phyloP scores from a whole-genome alignment of 257 asterid genomes.

The Ocimum tenuiflorum region DNA sequence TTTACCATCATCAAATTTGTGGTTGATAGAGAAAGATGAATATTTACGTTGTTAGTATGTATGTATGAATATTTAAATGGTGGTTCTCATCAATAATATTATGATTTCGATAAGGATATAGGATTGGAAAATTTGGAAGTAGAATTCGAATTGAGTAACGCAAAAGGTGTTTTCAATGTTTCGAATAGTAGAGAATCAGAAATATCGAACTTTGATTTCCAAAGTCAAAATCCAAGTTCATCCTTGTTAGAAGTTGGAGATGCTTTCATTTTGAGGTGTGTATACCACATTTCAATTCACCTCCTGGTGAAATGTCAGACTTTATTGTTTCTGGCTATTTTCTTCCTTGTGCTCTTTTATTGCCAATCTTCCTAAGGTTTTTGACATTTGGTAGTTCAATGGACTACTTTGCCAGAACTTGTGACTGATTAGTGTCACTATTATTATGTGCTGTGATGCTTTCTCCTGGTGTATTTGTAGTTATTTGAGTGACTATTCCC shows the following conservation, averaged over 20 bases:
- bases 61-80: too few species aligned
- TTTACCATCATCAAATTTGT: too few species aligned
- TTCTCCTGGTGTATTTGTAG: neutral
- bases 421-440: neutral
- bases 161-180: too few species aligned
- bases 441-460: neutral
- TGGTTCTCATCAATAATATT: too few species aligned
- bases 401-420: neutral
- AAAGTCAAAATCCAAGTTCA: neutral
- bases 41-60: too few species aligned
- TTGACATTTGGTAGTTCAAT: neutral
- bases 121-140: too few species aligned
- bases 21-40: too few species aligned
- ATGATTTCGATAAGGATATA: too few species aligned
- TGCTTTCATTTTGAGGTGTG: neutral
- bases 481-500: too few species aligned
- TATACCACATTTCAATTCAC: neutral
- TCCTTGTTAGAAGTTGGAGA: neutral
- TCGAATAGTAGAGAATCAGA: too few species aligned
- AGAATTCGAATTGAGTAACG: too few species aligned
- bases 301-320: neutral
- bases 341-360: neutral
- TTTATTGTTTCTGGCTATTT: neutral
- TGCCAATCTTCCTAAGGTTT: neutral
- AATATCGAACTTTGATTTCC: neutral